Percentiles rank a stretch among this genome's conserved stretches.
Evolutionary conservation across 2,329 filamentous ascomycete genomes (phyloP).

Genomic region (Paraphaeosphaeria minitans): DNA sequence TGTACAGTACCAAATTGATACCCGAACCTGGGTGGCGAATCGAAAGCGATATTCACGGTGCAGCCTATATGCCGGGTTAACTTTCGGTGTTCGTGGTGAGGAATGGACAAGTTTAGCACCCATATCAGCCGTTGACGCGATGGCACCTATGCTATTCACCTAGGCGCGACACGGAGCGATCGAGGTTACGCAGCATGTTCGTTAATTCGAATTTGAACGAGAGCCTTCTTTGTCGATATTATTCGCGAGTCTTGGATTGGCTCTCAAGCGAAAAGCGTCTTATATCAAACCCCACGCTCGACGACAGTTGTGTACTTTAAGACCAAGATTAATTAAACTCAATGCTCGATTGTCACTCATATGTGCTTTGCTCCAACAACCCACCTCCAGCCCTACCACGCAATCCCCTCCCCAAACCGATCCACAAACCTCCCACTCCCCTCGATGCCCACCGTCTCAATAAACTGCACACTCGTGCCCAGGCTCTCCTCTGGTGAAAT

Average conservation of each 20-base stretch:
- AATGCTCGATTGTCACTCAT: not conserved
- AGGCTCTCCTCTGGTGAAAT: constrained; percentile 51
- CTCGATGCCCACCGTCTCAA: constrained; percentile 36
- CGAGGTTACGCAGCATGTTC: not conserved
- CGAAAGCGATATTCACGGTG: too few species aligned
- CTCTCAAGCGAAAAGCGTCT: not conserved
- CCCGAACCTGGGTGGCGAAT: not conserved
- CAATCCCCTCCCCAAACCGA: constrained; percentile 50
- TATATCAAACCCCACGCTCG: not conserved
- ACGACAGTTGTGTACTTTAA: not conserved
- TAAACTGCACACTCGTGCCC: constrained; percentile 43
- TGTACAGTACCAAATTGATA: not conserved
- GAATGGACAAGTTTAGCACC: not conserved
- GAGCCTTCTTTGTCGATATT: constrained; percentile 2
- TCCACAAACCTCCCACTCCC: constrained; percentile 52
- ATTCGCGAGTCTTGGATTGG: too few species aligned
- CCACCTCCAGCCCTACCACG: constrained; percentile 34
- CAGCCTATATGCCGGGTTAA: too few species aligned
- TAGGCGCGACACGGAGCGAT: not conserved
- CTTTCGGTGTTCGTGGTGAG: not conserved
- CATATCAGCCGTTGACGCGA: not conserved
- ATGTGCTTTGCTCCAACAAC: too few species aligned
- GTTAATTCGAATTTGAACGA: not conserved
- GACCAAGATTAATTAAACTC: not conserved
- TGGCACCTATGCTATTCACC: not conserved